Evolutionary conservation across 148 eudicot genomes (phyloP).

Genomic region (Silene conica): DNA sequence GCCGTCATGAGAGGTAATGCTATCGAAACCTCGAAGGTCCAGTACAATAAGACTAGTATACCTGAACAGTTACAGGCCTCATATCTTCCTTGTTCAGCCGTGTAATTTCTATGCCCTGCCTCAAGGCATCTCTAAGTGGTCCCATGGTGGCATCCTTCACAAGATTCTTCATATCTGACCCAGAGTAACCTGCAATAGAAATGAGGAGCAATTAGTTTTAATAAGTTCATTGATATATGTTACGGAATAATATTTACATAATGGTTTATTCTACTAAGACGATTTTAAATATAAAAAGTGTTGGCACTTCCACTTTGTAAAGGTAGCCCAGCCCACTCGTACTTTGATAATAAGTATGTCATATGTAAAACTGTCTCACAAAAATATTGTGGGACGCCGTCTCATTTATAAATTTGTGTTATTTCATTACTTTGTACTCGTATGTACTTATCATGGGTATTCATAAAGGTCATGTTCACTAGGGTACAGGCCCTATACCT

Average conservation of each 20-base stretch:
- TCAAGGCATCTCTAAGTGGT: conserved; percentile 88
- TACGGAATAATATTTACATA: too few relatives aligned
- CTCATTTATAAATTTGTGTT: background rate
- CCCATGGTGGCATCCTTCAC: conserved; percentile 99
- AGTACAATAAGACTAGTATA: conserved; percentile 15
- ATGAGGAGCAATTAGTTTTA: background rate
- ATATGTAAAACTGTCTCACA: background rate
- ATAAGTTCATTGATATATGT: background rate
- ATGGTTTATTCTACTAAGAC: background rate
- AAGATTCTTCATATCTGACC: conserved; percentile 97
- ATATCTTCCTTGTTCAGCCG: conserved; percentile 86
- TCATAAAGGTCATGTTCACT: too few relatives aligned
- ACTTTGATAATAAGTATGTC: too few relatives aligned
- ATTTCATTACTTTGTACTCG: background rate
- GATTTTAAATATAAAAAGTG: background rate
- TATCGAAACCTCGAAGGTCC: background rate
- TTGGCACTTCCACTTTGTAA: background rate
- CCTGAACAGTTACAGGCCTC: conserved; percentile 85
- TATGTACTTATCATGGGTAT: background rate
- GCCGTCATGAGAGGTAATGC: background rate
- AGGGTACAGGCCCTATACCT: conserved; percentile 37
- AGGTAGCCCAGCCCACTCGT: background rate
- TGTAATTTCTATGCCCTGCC: conserved; percentile 72
- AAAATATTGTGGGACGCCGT: background rate
- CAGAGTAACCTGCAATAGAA: conserved; percentile 69